These are phyloP conservation scores for Chytriomyces sp. DNA, from an alignment of 192 early-diverging fungal genomes.

Conservation along the genomic window DNA sequence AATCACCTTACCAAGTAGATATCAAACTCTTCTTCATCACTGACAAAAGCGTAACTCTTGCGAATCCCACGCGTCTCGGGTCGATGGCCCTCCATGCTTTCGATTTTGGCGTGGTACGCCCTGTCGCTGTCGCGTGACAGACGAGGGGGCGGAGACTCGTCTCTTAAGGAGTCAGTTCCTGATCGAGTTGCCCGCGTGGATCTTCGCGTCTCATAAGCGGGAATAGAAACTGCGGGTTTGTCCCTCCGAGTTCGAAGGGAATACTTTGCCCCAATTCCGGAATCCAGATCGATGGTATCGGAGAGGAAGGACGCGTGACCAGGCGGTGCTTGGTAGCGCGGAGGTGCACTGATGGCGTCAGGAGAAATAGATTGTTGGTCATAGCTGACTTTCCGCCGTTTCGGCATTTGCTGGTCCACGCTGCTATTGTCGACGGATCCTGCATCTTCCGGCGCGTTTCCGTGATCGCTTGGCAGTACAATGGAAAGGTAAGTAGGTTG, in stretches of 20 bases:
- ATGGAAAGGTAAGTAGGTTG: too few species aligned
- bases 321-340: neutral
- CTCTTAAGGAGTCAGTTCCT: neutral
- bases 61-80: neutral
- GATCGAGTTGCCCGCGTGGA: neutral
- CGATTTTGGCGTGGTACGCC: neutral
- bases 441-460: too few species aligned
- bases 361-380: too few species aligned
- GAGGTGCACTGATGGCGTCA: neutral
- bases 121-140: neutral
- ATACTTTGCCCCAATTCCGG: neutral
- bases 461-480: too few species aligned
- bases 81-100: neutral
- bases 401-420: too few species aligned
- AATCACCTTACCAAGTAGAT: neutral
- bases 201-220: neutral
- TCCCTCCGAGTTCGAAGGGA: neutral
- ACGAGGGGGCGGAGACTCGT: neutral
- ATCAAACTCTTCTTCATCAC: conserved; percentile 9
- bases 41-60: neutral
- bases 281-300: neutral
- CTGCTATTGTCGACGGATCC: too few species aligned
- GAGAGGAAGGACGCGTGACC: neutral
- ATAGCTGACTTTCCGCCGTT: too few species aligned
- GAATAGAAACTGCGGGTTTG: neutral